phyloP scores from a whole-genome alignment of 345 rosid species.

The Streptanthus diversifolius region DNA sequence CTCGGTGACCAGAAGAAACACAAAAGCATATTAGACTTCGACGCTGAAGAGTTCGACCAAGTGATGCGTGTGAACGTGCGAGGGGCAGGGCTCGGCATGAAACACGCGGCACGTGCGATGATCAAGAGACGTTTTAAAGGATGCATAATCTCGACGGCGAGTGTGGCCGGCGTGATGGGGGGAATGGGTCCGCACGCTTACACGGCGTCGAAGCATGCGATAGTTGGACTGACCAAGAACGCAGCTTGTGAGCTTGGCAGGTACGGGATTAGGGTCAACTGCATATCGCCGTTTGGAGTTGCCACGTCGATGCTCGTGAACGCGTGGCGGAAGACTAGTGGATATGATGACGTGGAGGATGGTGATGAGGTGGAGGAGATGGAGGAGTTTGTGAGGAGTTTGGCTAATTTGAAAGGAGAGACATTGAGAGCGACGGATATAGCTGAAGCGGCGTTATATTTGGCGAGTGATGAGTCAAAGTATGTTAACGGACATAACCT shows the following conservation, averaged over 20 bases:
- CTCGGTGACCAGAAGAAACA: constrained; percentile 61
- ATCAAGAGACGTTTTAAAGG: constrained; percentile 48
- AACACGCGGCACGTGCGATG: constrained; percentile 84
- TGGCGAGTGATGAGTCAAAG: constrained; percentile 80
- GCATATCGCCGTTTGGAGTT: constrained; percentile 86
- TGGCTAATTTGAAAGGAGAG: constrained; percentile 57
- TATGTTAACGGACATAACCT: constrained; percentile 86
- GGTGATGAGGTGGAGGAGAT: constrained; percentile 49
- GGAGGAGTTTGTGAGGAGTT: constrained; percentile 66
- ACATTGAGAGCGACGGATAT: constrained; percentile 59
- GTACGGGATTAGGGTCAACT: constrained; percentile 73
- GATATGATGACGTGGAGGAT: constrained; percentile 38
- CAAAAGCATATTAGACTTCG: constrained; percentile 68
- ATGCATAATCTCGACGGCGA: constrained; percentile 67
- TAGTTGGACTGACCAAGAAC: constrained; percentile 75
- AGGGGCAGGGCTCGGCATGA: constrained; percentile 66
- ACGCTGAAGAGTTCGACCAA: constrained; percentile 58
- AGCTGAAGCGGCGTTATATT: constrained; percentile 79
- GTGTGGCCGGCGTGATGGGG: constrained; percentile 81
- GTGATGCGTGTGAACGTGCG: constrained; percentile 70
- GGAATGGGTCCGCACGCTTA: constrained; percentile 88
- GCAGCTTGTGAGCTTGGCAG: constrained; percentile 73
- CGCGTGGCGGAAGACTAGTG: constrained; percentile 51
- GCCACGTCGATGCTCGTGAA: constrained; percentile 73
- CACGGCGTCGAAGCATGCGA: constrained; percentile 85